A percentile compares a stretch with the other conserved stretches of the same genome.
These are phyloP conservation scores for Pestalotiopsis sp. DNA, from an alignment of 2,329 filamentous ascomycete genomes.

Conservation along the genomic window DNA sequence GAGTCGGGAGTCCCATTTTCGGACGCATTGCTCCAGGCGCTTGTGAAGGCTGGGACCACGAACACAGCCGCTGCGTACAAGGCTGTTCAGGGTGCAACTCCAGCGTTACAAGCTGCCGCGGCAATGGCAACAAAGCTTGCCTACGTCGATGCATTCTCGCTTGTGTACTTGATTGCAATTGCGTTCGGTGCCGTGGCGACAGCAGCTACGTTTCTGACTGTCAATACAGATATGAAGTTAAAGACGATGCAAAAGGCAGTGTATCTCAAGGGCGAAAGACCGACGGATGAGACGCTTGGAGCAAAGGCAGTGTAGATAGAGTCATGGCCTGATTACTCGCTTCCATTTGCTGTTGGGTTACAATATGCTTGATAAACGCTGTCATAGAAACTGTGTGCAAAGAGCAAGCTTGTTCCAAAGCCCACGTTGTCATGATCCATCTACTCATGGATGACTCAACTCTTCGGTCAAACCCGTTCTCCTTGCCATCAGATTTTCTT, in stretches of 20 bases:
- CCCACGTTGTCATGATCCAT: too few relatives aligned
- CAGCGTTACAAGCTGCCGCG: constrained; percentile 24
- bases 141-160: constrained; percentile 34
- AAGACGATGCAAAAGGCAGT: constrained; percentile 4
- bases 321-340: not conserved
- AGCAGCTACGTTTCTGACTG: constrained; percentile 28
- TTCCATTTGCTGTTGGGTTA: not conserved
- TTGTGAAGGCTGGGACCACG: constrained; percentile 27
- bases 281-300: not conserved
- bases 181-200: constrained; percentile 34
- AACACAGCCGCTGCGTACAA: constrained; percentile 34
- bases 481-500: too few relatives aligned
- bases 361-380: not conserved
- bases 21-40: constrained; percentile 16
- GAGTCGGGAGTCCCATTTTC: constrained; percentile 21
- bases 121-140: constrained; percentile 29
- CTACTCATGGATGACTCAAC: too few relatives aligned
- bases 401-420: too few relatives aligned
- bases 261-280: not conserved
- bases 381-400: not conserved
- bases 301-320: not conserved
- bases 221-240: constrained; percentile 25
- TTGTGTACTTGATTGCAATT: constrained; percentile 36
- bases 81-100: constrained; percentile 27
- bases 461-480: too few relatives aligned